A percentile compares a stretch with the other conserved stretches of the same genome.
Conservation (phyloP, 352 stramenopile species). For the Peronospora farinosa region DNA sequence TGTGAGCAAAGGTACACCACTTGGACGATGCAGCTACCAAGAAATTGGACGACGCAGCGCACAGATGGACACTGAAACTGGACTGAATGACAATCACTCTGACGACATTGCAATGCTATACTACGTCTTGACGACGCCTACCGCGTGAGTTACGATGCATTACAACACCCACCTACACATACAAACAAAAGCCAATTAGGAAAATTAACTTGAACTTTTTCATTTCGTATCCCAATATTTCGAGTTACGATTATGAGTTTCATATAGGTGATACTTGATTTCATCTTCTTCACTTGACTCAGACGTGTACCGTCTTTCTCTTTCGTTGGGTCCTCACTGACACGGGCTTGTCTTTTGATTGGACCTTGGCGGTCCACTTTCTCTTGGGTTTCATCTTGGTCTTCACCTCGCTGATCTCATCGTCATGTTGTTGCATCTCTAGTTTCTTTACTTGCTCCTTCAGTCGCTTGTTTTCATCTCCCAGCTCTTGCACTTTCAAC, state of each 20-base stretch:
- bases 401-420: slow-evolving; percentile 1
- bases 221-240: background rate
- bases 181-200: background rate
- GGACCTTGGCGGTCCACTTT: background rate
- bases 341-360: slow-evolving; percentile 1
- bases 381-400: slow-evolving; percentile 1
- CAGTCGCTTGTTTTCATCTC: slow-evolving; percentile 10
- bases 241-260: too few species aligned
- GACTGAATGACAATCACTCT: background rate
- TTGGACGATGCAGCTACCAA: too few species aligned
- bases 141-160: background rate
- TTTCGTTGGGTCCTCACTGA: background rate
- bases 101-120: too few species aligned
- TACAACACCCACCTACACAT: too few species aligned
- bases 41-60: too few species aligned
- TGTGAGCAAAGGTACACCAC: too few species aligned
- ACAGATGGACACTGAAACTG: too few species aligned
- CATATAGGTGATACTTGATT: too few species aligned
- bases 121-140: background rate
- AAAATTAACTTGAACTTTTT: background rate
- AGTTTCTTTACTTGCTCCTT: slow-evolving; percentile 18
- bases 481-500: slow-evolving; percentile 9
- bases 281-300: background rate
- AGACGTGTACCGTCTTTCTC: background rate
- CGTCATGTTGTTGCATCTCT: background rate